Base-by-base conservation (phyloP, 2,329 filamentous ascomycete species). In the Fusarium sp. region DNA sequence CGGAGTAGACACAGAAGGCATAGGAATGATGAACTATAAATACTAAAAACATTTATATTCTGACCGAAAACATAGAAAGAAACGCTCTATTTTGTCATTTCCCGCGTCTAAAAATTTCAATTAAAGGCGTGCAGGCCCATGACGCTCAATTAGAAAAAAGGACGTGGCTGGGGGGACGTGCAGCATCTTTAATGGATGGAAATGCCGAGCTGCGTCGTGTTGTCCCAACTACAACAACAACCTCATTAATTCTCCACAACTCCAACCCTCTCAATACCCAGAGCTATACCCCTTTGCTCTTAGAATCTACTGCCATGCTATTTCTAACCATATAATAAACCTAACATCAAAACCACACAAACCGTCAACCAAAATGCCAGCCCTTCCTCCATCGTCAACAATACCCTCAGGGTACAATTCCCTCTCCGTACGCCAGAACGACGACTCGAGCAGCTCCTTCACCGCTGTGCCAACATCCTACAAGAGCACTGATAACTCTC, bases 401-500 rank as follows among this genome's bases (percentile, higher is more conserved):
- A 62, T 68, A 65, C 56, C 56, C 37, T 63, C 69, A 55, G 48
- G 48, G 45, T 63, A 67, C 60, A 61, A 49, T 33, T 62, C 74
- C 27, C 69, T 78, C 64, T 62, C 51, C 11, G 65, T 66, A 45
- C 79, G 72, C 38, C 74, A 77, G 49, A 60, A 69, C n/a, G 57
- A 64, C 27, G 56, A 57, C 25, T 70, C 76, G 10, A 68, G 59
- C 31, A 56, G 57, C 21, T 66, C 76, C 31, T 79, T 80, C 51
- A 74, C 76, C 58, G 72, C 81, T 54, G 77, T 84, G 60, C 82
- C 83, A 19, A 73, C 79, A 35, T 73, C 77, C 12, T 84, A 84
- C 76, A 79, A 77, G 68, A 69, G 67, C 25, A 72, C 78, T 27
- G 52, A 80, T 55, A 83, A 69, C 78, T 87, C 76, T 72, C 85